Evolutionary conservation across 139 green algal species (phyloP), one percentile per base, ranked within the genome.

Genomic region (Klebsormidium nitens): DNA sequence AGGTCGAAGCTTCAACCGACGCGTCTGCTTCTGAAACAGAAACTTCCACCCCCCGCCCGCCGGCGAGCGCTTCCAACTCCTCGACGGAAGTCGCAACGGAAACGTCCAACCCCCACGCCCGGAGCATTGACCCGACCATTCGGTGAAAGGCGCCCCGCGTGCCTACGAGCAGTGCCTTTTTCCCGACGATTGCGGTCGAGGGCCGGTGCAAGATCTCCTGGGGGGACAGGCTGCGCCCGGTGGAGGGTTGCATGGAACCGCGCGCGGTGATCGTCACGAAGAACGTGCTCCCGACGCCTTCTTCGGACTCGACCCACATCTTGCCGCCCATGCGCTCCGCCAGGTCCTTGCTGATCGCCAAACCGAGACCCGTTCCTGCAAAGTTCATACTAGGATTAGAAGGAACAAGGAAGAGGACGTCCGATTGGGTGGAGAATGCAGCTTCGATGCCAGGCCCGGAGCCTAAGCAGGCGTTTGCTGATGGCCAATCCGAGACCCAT

Each of bases 221-320:
- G 6, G 59, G 26, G 35, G n/a, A 28, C 49, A 6, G 32, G 49
- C 14, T 35, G 49, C 32, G 36, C 39, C 36, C 37, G 36, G 31
- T 31, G 34, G 37, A 44, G 1, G 65, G 38, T 40, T 72, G 5
- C 56, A 68, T 75, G 32, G 38, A 40, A 4, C 67, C 67, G 55
- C 68, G 67, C 28, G 52, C 67, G 6, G 48, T 19, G 34, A 75
- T 69, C 23, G 72, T 79, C 70, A 80, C 69, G 71, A 50, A 74
- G 48, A 78, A 78, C 46, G 65, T 75, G 36, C 29, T 55, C 17
- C 71, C 71, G 32, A 48, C 49, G 37, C 65, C 62, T 8, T 62
- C 35, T 56, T 78, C 63, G 46, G 37, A 76, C 34, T 78, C 71
- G 38, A 78, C 71, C 48, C 48, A 78, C n/a, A 78, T 78, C 14